Evolutionary conservation across 441 rosid species (phyloP), one percentile per base, ranked within the genome.

Genomic region (Breynia disticha): DNA sequence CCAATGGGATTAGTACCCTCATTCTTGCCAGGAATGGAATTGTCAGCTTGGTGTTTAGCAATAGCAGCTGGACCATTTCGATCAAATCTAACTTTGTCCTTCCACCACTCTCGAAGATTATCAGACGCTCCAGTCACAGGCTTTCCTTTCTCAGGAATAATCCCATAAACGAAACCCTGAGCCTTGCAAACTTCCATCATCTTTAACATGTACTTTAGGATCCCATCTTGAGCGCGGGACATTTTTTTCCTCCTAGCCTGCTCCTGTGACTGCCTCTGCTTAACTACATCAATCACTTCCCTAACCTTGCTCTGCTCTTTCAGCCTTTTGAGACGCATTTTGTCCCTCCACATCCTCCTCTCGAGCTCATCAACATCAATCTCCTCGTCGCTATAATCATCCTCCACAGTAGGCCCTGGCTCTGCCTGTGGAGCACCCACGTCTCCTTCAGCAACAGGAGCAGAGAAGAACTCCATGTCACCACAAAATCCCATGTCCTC

Each of bases 51-150:
- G 42, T 86, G 81, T 69, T 80, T 86, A 11, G 76, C 46, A 38
- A 91, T 82, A n/a, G 97, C 97, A 24, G 95, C 89, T 0, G 90
- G 95, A 46, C 95, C 98, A 43, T 86, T 91, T 15, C 95, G 76
- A 61, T 91, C 98, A 61, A 91, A 91, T 74, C 87, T 67, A 44
- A 91, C 98, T 56, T 69, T 84, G 41, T 91, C 98, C 80, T 82
- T 91, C 98, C 98, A 91, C 98, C 98, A 91, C 41, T 76, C 98
- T 15, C 95, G 84, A 51, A 91, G 89, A 59, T 78, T 88, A 61
- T 88, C 98, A 0, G 98, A 88, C 48, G 95, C 80, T 0, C 97
- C 98, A 5, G 86, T 75, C n/a, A 88, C 90, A 0, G 97, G 94
- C 66, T 76, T 84, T n/a, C 98, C 98, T 55, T 88, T 82, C 75